Base-by-base conservation (phyloP, 176 grass and related monocot species). In the Carex scoparia region DNA sequence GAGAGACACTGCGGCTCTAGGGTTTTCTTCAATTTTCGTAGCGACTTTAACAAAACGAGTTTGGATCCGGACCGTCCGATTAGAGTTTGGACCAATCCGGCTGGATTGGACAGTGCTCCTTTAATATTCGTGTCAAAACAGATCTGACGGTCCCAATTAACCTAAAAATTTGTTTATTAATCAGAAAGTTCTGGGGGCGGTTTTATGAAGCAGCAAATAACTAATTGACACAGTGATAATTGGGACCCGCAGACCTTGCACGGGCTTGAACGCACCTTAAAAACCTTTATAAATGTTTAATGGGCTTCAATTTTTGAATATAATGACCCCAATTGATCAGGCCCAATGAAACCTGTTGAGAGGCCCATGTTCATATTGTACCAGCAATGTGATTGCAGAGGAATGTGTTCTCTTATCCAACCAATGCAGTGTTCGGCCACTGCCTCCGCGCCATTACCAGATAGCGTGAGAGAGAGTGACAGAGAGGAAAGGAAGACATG, bases 401-500 rank as follows among this genome's bases (percentile, higher is more conserved):
- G 4, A 40, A 69, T 48, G 58, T 19, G 3, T n/a, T 58, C 32
- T 55, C 23, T 53, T 37, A 27, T 48, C 61, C 37, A 56, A 73
- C 57, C 28, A 4, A 79, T 15, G 28, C 65, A 42, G 18, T 46
- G 38, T 30, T 60, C 1, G 11, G 31, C 78, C 15, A 81, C 6
- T 33, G 28, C 62, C 28, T 70, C 67, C 7, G 67, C 67, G 67
- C 33, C 67, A 42, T 70, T 70, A 42, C 12, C 10, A 38, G 46
- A 75, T 11, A 54, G 16, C 15, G 23, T 14, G 56, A 18, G 64
- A 46, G 48, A 14, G 40, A 14, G 4, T 23, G 23, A 30, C 33
- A 84, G 33, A 74, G 74, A 55, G 14, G 72, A 55, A 51, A 74
- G 42, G n/a, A 51, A 66, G 7, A 3, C 64, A 92, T 92, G 90